A percentile compares a stretch with the other conserved stretches of the same genome.
Conservation (phyloP, 495 filamentous ascomycete species). For the Usnea hakonensis region DNA sequence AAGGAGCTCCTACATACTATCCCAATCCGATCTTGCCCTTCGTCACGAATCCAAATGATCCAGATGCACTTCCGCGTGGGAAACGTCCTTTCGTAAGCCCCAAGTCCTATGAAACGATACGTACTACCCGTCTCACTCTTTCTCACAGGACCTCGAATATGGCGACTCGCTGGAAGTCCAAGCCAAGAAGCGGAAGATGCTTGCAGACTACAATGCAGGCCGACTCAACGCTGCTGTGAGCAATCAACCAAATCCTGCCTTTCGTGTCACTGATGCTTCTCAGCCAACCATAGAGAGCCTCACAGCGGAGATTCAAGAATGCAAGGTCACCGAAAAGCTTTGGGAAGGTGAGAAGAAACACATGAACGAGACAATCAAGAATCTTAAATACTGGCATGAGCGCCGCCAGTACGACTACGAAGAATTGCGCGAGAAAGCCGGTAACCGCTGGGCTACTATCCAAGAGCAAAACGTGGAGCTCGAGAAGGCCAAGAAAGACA, state of each 20-base stretch:
- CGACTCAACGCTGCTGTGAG: constrained; percentile 6
- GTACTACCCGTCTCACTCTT: not conserved
- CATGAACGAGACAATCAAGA: constrained; percentile 2
- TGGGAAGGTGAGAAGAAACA: constrained; percentile 7
- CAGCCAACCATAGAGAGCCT: constrained; percentile 9
- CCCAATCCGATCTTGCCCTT: constrained; percentile 8
- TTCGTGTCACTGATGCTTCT: not conserved
- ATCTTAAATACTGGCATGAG: constrained; percentile 5
- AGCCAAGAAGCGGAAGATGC: constrained; percentile 21
- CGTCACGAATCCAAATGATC: not conserved
- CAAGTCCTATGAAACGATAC: not conserved
- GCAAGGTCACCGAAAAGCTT: constrained; percentile 1
- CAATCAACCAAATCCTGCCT: not conserved
- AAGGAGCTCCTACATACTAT: constrained; percentile 15
- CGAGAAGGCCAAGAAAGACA: constrained; percentile 26
- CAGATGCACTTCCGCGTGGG: not conserved
- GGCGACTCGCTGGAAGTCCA: constrained; percentile 13
- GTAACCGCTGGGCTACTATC: constrained; percentile 7
- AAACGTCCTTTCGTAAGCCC: constrained; percentile 18
- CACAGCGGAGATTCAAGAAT: not conserved
- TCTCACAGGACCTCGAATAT: constrained; percentile 18
- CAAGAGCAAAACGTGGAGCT: constrained; percentile 6
- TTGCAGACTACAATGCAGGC: constrained; percentile 5
- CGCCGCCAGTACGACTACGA: constrained; percentile 21
- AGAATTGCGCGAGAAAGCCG: constrained; percentile 28